Evolutionary conservation across 441 rosid species (phyloP), one percentile per base, ranked within the genome.

Genomic region (Syzygium malaccense): DNA sequence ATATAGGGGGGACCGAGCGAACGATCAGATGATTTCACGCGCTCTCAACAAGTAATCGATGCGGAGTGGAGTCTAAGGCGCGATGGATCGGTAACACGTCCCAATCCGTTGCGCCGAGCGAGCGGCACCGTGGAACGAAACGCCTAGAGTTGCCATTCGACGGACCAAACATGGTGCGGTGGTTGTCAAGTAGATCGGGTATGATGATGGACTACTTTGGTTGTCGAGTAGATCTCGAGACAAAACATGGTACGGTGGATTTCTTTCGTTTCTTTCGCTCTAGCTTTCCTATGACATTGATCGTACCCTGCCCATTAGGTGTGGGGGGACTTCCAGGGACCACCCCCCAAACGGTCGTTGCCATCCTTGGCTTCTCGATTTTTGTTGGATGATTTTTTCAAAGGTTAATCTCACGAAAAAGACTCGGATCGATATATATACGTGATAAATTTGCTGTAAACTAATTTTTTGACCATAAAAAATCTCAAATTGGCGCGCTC

Each of bases 41-140:
- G 6, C 41, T 8, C 41, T 30, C 5, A 17, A 5, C 2, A 17
- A 8, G 0, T 4, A 2, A 30, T 66, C 41, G 0, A 2, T 17
- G 8, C 0, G 0, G 0, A 17, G 3, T 17, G 23, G 18, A 66
- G 8, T 15, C 1, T 4, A 30, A 15, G 1, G 19, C 3, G 7
- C 7, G 66, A 37, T 71, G 1, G 49, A 71, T 71, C 0, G 14
- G 5, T 0, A 8, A 68, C 48, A 10, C 26, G 1, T 68, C 33
- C 8, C 20, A 5, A 68, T 26, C 10, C 12, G 4, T 19, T 0
- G 15, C 26, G 1, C 5, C 60, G 2, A 4, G 12, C 13, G 60
- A 7, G 10, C 26, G 8, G 28, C 60, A 4, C 7, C 28, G 12
- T 0, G 60, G 25, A 57, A 23, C 26, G 5, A 8, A 55, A 25